A percentile compares a stretch with the other conserved stretches of the same genome.
Evolutionary conservation across 2,329 filamentous ascomycete genomes (phyloP).

Genomic region (Tolypocladium cylindrosporum): DNA sequence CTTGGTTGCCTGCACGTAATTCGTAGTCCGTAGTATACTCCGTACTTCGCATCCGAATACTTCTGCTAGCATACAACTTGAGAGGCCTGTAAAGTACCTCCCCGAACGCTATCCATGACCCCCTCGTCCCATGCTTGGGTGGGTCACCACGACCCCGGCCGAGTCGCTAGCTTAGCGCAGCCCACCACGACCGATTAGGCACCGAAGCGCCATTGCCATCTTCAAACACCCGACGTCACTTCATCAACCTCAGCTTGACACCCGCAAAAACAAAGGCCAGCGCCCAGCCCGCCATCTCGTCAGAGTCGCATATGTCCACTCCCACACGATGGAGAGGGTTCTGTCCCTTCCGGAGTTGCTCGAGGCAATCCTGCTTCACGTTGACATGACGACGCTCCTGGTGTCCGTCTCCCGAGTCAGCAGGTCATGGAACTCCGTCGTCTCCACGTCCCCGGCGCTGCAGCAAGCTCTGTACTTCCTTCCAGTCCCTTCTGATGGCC

Average conservation of each 20-base stretch:
- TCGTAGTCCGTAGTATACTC: no score
- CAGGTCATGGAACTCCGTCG: constrained; percentile 9
- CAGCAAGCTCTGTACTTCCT: constrained; percentile 3
- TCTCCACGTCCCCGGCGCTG: not conserved
- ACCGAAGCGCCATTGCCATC: not conserved
- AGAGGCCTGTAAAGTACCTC: no score
- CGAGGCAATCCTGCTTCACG: constrained; percentile 14
- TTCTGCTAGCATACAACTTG: no score
- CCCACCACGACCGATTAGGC: no score
- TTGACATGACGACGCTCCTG: constrained; percentile 16
- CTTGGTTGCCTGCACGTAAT: no score
- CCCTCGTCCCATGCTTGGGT: no score
- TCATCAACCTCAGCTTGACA: not conserved
- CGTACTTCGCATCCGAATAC: no score
- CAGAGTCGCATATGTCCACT: no score
- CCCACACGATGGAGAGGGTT: not conserved
- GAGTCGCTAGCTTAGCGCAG: no score
- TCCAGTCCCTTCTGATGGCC: not conserved
- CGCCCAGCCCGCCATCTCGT: not conserved
- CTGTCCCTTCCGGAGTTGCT: constrained; percentile 14
- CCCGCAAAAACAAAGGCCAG: not conserved
- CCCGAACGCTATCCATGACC: no score
- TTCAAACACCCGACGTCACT: not conserved
- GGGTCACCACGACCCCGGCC: no score
- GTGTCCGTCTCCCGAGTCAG: constrained; percentile 13